Evolutionary conservation across 2,329 filamentous ascomycete species (phyloP).

Genomic region (Pseudocercospora cruenta): DNA sequence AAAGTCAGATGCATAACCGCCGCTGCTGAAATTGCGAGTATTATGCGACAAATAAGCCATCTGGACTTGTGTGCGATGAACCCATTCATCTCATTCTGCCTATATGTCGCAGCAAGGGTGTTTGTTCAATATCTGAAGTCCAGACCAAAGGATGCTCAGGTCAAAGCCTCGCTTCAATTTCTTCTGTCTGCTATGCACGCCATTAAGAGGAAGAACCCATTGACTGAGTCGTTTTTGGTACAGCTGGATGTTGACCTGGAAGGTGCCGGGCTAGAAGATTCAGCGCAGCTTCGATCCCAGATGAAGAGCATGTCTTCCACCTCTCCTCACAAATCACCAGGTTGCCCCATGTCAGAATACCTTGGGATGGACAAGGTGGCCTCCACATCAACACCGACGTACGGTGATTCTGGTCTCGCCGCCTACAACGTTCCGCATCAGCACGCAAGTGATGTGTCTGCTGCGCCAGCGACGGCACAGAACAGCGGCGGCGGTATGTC

Average conservation of each 20-base stretch:
- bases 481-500: slow-evolving; percentile 7
- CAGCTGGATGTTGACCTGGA: slow-evolving; percentile 92
- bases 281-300: slow-evolving; percentile 28
- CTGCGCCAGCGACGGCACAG: slow-evolving; percentile 1
- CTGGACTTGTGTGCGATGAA: slow-evolving; percentile 86
- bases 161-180: slow-evolving; percentile 82
- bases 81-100: slow-evolving; percentile 90
- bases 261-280: slow-evolving; percentile 62
- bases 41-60: slow-evolving; percentile 94
- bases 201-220: slow-evolving; percentile 81
- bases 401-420: slow-evolving; percentile 31
- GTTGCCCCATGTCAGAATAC: slow-evolving; percentile 24
- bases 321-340: slow-evolving; percentile 16
- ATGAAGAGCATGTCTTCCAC: slow-evolving; percentile 14
- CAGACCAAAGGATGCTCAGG: slow-evolving; percentile 79
- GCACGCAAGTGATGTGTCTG: background rate
- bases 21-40: slow-evolving; percentile 88
- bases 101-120: slow-evolving; percentile 93
- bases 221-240: slow-evolving; percentile 92
- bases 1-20: slow-evolving; percentile 92
- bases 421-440: slow-evolving; percentile 28
- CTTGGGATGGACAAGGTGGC: slow-evolving; percentile 17
- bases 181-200: slow-evolving; percentile 88
- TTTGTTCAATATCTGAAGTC: slow-evolving; percentile 98
- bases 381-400: slow-evolving; percentile 15